Percentiles rank a stretch among this genome's conserved stretches.
Conservation (phyloP, 208 protist genomes). For the Balamuthia mandrillaris region DNA sequence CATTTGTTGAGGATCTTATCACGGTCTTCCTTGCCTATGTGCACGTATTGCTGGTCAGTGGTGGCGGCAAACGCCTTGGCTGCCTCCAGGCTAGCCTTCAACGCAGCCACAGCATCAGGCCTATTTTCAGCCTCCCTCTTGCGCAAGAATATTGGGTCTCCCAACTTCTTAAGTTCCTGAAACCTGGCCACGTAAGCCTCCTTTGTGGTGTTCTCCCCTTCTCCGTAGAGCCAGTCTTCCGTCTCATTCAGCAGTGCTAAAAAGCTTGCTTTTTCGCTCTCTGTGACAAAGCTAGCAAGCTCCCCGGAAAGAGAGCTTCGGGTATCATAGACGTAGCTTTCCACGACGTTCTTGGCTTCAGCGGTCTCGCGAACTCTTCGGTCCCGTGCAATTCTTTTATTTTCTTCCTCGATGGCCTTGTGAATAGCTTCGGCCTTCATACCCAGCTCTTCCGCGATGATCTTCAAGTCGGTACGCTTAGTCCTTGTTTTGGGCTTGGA, state of each 20-base stretch:
- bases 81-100: no score
- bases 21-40: neutral
- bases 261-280: constrained; percentile 6
- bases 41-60: constrained; percentile 19
- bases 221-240: constrained; percentile 70
- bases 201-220: constrained; percentile 47
- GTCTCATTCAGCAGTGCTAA: constrained; percentile 15
- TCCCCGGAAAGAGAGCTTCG: constrained; percentile 41
- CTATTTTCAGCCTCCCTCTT: constrained; percentile 18
- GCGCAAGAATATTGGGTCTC: neutral
- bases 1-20: neutral
- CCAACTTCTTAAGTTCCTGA: constrained; percentile 27
- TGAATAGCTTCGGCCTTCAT: neutral
- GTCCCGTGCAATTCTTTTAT: neutral
- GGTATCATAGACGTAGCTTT: constrained; percentile 62
- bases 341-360: constrained; percentile 47
- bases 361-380: constrained; percentile 15
- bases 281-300: neutral
- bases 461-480: neutral
- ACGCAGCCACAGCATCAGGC: neutral
- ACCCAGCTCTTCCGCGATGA: neutral
- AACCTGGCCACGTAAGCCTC: constrained; percentile 36
- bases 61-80: neutral
- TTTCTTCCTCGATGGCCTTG: neutral
- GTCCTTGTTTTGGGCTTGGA: neutral